Percentiles rank a stretch among this genome's conserved stretches.
Conservation (phyloP, 345 rosid genomes). For the Zanthoxylum bungeanum region DNA sequence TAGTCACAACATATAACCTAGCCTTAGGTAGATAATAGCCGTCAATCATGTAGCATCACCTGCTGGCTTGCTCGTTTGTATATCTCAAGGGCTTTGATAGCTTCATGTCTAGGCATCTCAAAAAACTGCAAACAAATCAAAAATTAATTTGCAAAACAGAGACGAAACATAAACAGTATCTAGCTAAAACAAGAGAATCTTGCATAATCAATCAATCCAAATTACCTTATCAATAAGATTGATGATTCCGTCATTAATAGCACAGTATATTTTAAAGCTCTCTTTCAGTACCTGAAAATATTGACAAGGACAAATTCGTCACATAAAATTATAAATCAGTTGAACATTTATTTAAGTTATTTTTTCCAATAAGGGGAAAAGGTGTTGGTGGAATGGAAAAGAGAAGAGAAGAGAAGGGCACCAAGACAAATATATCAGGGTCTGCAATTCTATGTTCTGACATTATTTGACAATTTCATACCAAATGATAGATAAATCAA, state of each 20-base stretch:
- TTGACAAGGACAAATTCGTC: constrained; percentile 6
- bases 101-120: constrained; percentile 76
- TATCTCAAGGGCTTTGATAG: constrained; percentile 57
- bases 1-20: background rate
- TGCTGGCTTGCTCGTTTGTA: constrained; percentile 78
- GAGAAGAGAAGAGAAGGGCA: background rate
- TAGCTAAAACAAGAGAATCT: constrained; percentile 10
- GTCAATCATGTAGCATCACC: constrained; percentile 40
- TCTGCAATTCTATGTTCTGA: background rate
- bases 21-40: background rate
- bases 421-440: background rate
- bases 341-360: background rate
- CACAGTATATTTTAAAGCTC: constrained; percentile 96
- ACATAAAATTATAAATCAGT: background rate
- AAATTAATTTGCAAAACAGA: constrained; percentile 4
- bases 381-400: background rate
- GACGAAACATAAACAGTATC: constrained; percentile 11
- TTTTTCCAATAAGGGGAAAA: background rate
- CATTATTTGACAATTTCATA: background rate
- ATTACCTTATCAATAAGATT: constrained; percentile 96
- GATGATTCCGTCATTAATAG: constrained; percentile 96
- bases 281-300: constrained; percentile 86
- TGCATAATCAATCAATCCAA: background rate
- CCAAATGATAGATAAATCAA: background rate
- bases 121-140: constrained; percentile 51